Evolutionary conservation across 1,284 basidiomycete species (phyloP), one percentile per base, ranked within the genome.

Genomic region (Melampsora occidentalis): DNA sequence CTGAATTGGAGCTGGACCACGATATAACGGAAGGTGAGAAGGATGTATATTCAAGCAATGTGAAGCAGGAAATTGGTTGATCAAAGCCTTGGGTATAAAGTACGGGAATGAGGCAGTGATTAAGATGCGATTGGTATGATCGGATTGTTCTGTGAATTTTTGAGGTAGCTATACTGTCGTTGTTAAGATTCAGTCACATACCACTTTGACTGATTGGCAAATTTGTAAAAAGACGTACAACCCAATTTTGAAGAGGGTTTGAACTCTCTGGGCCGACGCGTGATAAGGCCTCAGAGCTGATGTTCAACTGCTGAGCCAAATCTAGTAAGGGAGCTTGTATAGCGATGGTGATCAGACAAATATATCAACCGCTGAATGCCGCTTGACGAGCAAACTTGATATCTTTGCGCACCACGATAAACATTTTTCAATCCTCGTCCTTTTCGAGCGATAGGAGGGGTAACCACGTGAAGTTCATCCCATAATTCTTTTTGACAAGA

Each of bases 1-100:
- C 82, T 98, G 96, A 49, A 98, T 91, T 0, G 95, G 96, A 1
- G 94, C 92, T 0, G 96, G 90, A 0, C 96, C 96, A 31, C 94
- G 88, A 83, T 93, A 93, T n/a, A 86, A 84, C 0, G 95, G 96
- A 28, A 98, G 86, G 0, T 94, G 84, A 22, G 93, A 96, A 0
- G 95, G 94, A 81, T 99, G 96, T 4, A 98, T 88, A 81, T 98
- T 97, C 59, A 99, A 85, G n/a, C 90, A 85, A 69, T 89, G 87
- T 1, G 84, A 83, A 0, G 86, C 85, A 0, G 83, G 84, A 80
- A 97, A 97, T 35, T 86, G 84, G n/a, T 85, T 81, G 2, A 97
- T 87, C 62, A 94, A 84, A 0, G 84, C 79, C 2, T 86, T 82
- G 0, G 93, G 89, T 28, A 97, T 87, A 78, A 97, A 91, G 70